Percentiles rank a stretch among this genome's conserved stretches.
These are phyloP conservation scores for Pisolithus thermaeus DNA, from an alignment of 1,284 basidiomycete genomes.

Conservation along the genomic window DNA sequence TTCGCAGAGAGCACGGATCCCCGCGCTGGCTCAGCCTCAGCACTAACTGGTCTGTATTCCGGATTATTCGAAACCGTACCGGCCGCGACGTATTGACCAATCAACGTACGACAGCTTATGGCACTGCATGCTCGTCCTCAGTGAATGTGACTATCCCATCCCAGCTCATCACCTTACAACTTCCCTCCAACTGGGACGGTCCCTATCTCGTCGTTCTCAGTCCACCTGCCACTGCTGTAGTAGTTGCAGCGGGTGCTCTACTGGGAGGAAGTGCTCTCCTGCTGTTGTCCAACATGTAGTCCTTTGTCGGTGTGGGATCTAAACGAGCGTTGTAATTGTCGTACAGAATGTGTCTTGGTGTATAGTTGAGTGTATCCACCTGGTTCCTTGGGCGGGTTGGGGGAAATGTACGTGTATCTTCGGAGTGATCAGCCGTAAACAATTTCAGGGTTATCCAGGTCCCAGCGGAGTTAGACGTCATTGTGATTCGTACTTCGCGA, in stretches of 20 bases:
- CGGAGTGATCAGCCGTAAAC: too few species aligned
- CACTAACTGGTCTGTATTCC: conserved; percentile 41
- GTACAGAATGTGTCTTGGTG: too few species aligned
- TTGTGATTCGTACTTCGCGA: too few species aligned
- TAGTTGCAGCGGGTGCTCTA: conserved; percentile 40
- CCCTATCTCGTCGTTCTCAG: conserved; percentile 43
- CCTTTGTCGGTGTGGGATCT: too few species aligned
- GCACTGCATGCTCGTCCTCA: conserved; percentile 34
- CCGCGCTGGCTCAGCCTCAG: conserved; percentile 48
- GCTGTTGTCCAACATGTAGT: conserved; percentile 46
- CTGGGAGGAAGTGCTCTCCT: conserved; percentile 42
- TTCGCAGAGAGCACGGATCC: conserved; percentile 45
- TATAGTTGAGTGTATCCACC: too few species aligned
- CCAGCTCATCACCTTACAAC: conserved; percentile 34
- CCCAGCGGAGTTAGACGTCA: too few species aligned
- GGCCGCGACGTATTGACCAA: not conserved
- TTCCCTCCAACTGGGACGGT: conserved; percentile 55
- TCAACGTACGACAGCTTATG: conserved; percentile 38
- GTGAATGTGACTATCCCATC: conserved; percentile 34
- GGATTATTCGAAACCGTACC: not conserved
- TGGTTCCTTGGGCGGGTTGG: too few species aligned
- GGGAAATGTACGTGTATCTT: too few species aligned
- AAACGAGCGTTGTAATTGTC: too few species aligned
- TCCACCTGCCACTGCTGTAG: conserved; percentile 37
- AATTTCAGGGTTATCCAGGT: too few species aligned